Percentiles rank a stretch among this genome's conserved stretches.
Evolutionary conservation across 2,329 filamentous ascomycete genomes (phyloP).

Genomic region (Fusarium newnesense): DNA sequence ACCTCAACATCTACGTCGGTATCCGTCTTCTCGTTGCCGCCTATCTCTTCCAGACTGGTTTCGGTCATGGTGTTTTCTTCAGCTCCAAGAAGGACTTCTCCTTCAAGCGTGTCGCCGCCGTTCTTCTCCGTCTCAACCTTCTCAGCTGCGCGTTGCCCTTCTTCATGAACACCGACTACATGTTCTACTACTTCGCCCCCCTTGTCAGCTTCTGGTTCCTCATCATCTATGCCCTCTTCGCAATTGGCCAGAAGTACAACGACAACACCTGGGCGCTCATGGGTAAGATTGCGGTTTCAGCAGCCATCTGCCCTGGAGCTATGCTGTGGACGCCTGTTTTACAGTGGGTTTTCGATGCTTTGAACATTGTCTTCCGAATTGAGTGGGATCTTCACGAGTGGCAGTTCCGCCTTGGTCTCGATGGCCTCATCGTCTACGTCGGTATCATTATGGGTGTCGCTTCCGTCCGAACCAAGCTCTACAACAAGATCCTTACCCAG

Average conservation of each 20-base stretch:
- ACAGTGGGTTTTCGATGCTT: slow-evolving; percentile 38
- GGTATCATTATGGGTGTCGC: slow-evolving; percentile 59
- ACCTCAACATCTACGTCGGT: slow-evolving; percentile 63
- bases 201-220: slow-evolving; percentile 71
- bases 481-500: slow-evolving; percentile 37
- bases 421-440: slow-evolving; percentile 65
- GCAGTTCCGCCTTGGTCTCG: slow-evolving; percentile 61
- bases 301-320: slow-evolving; percentile 51
- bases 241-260: slow-evolving; percentile 56
- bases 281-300: slow-evolving; percentile 58
- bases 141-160: slow-evolving; percentile 64
- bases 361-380: slow-evolving; percentile 56
- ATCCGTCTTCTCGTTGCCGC: slow-evolving; percentile 65
- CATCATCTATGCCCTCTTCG: slow-evolving; percentile 63
- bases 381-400: slow-evolving; percentile 60
- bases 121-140: slow-evolving; percentile 67
- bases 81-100: slow-evolving; percentile 67
- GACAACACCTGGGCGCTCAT: slow-evolving; percentile 54
- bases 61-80: slow-evolving; percentile 69
- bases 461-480: slow-evolving; percentile 24
- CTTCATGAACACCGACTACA: slow-evolving; percentile 64
- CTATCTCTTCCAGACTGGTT: slow-evolving; percentile 71
- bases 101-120: slow-evolving; percentile 58
- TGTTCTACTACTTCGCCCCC: slow-evolving; percentile 66
- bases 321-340: slow-evolving; percentile 30